phyloP scores from a whole-genome alignment of 192 early-diverging fungal genomes.

The Entomortierella lignicola region DNA sequence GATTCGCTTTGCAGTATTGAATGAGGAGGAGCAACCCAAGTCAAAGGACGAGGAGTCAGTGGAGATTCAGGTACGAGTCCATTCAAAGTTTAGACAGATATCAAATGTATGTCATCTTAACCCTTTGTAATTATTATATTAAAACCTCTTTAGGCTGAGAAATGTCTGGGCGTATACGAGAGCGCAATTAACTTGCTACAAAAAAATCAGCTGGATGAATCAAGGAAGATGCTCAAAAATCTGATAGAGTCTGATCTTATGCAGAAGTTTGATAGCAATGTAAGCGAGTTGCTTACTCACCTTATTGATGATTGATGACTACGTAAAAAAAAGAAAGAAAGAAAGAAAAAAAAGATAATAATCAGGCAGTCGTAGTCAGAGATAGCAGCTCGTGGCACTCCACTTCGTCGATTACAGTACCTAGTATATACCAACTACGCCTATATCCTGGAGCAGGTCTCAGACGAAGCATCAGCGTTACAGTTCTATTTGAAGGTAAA shows the following conservation, averaged over 20 bases:
- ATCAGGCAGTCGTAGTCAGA: no score
- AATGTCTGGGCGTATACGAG: constrained; percentile 57
- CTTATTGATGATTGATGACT: no score
- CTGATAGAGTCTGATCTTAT: constrained; percentile 55
- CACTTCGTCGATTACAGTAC: constrained; percentile 58
- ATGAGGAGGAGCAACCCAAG: constrained; percentile 44
- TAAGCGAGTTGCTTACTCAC: no score
- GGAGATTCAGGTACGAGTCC: constrained; percentile 38
- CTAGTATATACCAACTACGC: constrained; percentile 66
- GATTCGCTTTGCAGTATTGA: constrained; percentile 52
- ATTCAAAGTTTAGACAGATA: background rate
- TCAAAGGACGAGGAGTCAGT: constrained; percentile 48
- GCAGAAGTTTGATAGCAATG: constrained; percentile 47
- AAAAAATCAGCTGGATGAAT: constrained; percentile 48
- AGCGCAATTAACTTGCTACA: constrained; percentile 56
- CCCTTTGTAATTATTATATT: background rate
- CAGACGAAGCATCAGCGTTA: constrained; percentile 47
- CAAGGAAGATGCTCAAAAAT: constrained; percentile 48
- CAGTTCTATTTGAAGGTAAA: constrained; percentile 60
- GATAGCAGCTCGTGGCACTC: constrained; percentile 39
- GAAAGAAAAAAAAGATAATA: no score
- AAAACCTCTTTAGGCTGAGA: constrained; percentile 51
- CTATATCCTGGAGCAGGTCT: constrained; percentile 53
- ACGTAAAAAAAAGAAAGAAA: no score
- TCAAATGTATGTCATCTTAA: background rate